Evolutionary conservation across 331 rosid genomes (phyloP), one percentile per base, ranked within the genome.

Genomic region (Phaseolus coccineus): DNA sequence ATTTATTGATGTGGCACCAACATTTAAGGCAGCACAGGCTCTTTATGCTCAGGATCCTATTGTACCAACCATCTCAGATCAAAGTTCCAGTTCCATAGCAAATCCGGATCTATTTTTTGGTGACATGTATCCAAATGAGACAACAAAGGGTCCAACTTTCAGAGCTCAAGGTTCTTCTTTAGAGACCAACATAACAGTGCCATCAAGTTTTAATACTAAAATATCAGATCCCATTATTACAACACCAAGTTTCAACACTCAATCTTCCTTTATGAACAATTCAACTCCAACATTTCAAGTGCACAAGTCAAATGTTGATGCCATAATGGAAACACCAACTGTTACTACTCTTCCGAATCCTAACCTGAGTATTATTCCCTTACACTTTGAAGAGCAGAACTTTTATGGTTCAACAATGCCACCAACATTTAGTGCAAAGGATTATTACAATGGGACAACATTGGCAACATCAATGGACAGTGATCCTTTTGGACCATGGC

Each of bases 401-500:
- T 51, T 69, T 19, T 5, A 47, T 15, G 14, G 33, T 48, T 53
- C 84, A 69, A 47, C 30, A 9, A 67, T 47, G 19, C 65, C 79
- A 78, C 86, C 84, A 25, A 85, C 84, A 3, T 85, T 85, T 75
- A 71, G 42, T 40, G 74, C 77, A 30, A 78, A 47, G 27, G 55
- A 58, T 78, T 58, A 58, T 78, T 58, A 28, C 27, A 8, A 76
- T 59, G 70, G 44, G 42, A 14, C 10, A 24, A 47, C 56, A 28
- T 40, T 22, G 28, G 27, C 35, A 76, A 31, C 70, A 51, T 4
- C 19, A 0, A 31, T 16, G 55, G 86, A 73, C 42, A 76, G 84
- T 15, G 96, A 94, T 72, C 97, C 84, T 4, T 94, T 92, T 73
- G 95, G 78, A 30, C 33, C 86, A 10, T 76, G 87, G 81, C 28